Evolutionary conservation across 371 early-diverging fungal species (phyloP).

Genomic region (Dichotomocladium elegans): DNA sequence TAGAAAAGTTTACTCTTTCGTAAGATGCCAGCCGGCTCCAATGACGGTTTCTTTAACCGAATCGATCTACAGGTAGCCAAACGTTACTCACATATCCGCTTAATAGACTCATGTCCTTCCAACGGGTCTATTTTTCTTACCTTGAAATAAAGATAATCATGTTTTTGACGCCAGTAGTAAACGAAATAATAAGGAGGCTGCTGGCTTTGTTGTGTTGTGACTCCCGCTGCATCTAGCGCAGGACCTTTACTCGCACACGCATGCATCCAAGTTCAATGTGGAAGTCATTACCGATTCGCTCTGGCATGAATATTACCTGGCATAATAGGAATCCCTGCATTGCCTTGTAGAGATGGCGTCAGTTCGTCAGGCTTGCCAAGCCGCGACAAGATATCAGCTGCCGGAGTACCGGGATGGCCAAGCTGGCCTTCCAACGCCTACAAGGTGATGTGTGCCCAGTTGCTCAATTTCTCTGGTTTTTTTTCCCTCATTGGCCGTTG

Average conservation of each 20-base stretch:
- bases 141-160: constrained; percentile 62
- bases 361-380: constrained; percentile 58
- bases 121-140: constrained; percentile 9
- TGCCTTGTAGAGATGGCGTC: constrained; percentile 25
- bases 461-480: background rate
- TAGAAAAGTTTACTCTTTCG: constrained; percentile 11
- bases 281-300: background rate
- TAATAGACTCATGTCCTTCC: background rate
- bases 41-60: constrained; percentile 41
- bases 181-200: constrained; percentile 41
- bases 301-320: constrained; percentile 22
- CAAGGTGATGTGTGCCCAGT: background rate
- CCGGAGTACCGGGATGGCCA: constrained; percentile 42
- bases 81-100: background rate
- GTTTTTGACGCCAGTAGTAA: constrained; percentile 63
- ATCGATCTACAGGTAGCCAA: constrained; percentile 27
- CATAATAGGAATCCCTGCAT: constrained; percentile 29
- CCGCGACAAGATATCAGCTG: constrained; percentile 28
- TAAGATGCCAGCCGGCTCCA: constrained; percentile 44
- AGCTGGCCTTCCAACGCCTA: constrained; percentile 40
- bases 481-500: background rate
- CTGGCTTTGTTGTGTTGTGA: background rate
- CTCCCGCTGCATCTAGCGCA: constrained; percentile 6
- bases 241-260: constrained; percentile 14
- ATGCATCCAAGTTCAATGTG: too few relatives aligned